Evolutionary conservation across 2,329 filamentous ascomycete species (phyloP).

Genomic region (Neonectria coccinea): DNA sequence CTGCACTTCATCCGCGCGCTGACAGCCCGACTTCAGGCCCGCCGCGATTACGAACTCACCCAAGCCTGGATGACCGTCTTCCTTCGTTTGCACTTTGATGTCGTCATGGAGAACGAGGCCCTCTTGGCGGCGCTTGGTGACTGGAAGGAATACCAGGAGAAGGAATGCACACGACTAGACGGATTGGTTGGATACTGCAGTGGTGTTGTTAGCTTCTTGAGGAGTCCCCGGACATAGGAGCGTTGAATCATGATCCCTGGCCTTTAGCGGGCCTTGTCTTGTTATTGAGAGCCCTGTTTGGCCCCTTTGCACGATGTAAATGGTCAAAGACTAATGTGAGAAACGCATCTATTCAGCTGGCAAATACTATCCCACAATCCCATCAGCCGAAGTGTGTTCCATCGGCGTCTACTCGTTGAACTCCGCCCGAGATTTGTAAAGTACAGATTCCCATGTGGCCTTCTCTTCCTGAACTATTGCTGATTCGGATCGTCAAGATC

Average conservation of each 20-base stretch:
- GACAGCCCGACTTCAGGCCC: constrained; percentile 74
- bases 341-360: constrained; percentile 33
- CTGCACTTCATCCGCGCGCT: constrained; percentile 84
- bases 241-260: constrained; percentile 12
- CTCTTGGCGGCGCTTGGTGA: constrained; percentile 70
- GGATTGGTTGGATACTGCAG: constrained; percentile 87
- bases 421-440: constrained; percentile 32
- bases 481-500: constrained; percentile 6
- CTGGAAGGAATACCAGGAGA: constrained; percentile 80
- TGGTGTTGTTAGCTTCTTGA: constrained; percentile 85
- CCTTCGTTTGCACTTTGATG: constrained; percentile 78
- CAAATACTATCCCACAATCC: constrained; percentile 32
- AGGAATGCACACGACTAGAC: constrained; percentile 77
- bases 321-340: background rate
- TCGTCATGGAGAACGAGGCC: constrained; percentile 62
- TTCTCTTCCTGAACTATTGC: constrained; percentile 14
- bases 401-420: constrained; percentile 27
- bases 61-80: constrained; percentile 99
- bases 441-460: constrained; percentile 19
- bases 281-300: background rate
- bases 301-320: background rate
- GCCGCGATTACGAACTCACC: constrained; percentile 90
- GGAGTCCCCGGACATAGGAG: constrained; percentile 66
- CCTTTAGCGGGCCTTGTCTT: constrained; percentile 1
- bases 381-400: constrained; percentile 23